Percentiles rank a stretch among this genome's conserved stretches.
Evolutionary conservation across 2,329 filamentous ascomycete genomes (phyloP).

Genomic region (Colletotrichum melonis): DNA sequence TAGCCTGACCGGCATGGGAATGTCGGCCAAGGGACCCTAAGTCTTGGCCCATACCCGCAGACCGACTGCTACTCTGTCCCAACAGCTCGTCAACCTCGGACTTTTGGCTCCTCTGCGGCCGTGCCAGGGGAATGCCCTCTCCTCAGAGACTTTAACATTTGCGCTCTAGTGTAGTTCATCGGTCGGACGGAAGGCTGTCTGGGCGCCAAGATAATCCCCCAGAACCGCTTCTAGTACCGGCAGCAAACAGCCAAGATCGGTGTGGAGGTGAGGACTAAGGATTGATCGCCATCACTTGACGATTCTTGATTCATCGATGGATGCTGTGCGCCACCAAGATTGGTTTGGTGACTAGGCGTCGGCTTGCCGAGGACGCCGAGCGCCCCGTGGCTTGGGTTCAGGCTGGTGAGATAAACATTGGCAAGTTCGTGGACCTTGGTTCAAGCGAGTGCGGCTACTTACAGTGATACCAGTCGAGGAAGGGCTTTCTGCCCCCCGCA

Average conservation of each 20-base stretch:
- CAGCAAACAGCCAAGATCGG: background rate
- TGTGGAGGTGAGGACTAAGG: background rate
- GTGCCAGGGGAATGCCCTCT: background rate
- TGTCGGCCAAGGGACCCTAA: background rate
- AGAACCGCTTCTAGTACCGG: background rate
- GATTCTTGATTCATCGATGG: background rate
- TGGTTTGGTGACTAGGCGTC: background rate
- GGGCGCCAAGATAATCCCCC: conserved; percentile 6
- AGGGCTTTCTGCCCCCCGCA: background rate
- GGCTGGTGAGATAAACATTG: background rate
- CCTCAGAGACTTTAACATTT: background rate
- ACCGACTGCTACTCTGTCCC: background rate
- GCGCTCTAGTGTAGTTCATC: background rate
- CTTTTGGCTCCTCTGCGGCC: background rate
- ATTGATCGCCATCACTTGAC: background rate
- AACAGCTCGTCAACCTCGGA: background rate
- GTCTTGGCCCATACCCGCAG: conserved; percentile 1
- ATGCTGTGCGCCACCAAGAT: background rate
- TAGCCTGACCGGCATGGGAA: background rate
- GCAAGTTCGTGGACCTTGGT: background rate
- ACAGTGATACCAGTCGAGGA: background rate
- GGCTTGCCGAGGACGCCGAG: background rate
- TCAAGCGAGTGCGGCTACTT: background rate
- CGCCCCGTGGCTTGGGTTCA: background rate
- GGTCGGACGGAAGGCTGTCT: conserved; percentile 26